Base-by-base conservation (phyloP, 345 rosid species). In the Ricinus communis region DNA sequence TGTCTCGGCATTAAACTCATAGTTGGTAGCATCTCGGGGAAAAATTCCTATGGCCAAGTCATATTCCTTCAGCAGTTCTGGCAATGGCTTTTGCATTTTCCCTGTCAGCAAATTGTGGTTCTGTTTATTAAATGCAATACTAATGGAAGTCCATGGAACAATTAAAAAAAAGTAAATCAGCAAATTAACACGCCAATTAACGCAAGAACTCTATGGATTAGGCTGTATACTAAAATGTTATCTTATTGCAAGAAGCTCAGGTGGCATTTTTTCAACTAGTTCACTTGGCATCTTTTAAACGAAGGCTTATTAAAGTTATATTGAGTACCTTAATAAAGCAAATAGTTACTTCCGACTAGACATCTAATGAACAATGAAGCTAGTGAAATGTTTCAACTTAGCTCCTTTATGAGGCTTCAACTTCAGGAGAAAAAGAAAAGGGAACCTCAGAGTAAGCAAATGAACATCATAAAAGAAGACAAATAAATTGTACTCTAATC, bases 21-120 rank as follows among this genome's bases (percentile, higher is more conserved):
- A 95, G 82, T 93, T 92, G 58, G 96, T 95, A 27, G 99, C 94
- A 71, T 95, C 97, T 31, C 87, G 85, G 21, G 99, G 99, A 76
- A 96, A 96, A 76, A 96, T 89, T 74, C 99, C 99, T 18, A 86
- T 71, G 0, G 97, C 88, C 73, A 96, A 72, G 63, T 87, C 90
- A 74, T 88, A 82, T 70, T 93, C 94, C 84, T 89, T 88, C 2
- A 96, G 87, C 73, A 96, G 83, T 49, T 96, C 99, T 0, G 90
- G 88, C 52, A 96, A 72, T 30, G 99, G 91, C 82, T 82, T 93
- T 82, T 96, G 99, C 96, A 96, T 91, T 82, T 89, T 96, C 72
- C 99, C 98, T 95, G 82, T 53, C 54, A 67, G 45, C 33, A 19
- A 68, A 41, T 45, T 24, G 40, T 24, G 12, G 18, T 52, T 71